Evolutionary conservation across 208 protist species (phyloP), one percentile per base, ranked within the genome.

Genomic region (Wallacemonas sp.): DNA sequence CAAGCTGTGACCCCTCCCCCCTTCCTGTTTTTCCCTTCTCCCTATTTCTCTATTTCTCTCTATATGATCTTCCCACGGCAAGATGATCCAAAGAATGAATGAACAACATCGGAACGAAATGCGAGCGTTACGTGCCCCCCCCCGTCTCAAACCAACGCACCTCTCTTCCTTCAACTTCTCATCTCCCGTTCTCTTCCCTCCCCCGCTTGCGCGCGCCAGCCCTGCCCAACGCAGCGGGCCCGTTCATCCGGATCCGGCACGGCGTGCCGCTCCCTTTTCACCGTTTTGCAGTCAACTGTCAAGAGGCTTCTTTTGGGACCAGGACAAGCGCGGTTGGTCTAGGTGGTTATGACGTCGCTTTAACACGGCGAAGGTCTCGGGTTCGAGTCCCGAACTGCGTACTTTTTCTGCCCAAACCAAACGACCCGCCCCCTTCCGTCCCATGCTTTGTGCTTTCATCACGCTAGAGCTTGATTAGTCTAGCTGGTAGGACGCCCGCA

Each of bases 331-430:
- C 85, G 81, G 85, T 73, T 90, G 88, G 88, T 91, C 88, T 91
- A 91, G 88, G 85, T 94, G 88, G 88, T 89, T 94, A 94, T 94
- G 88, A 91, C 82, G 88, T 94, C 85, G 88, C 88, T 94, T 94
- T 91, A 94, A 94, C 88, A 91, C 85, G 85, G 88, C 88, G 88
- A 91, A 91, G 88, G 85, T 91, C 84, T 90, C 88, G 85, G 88
- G 82, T 91, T 91, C 88, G 75, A 91, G 85, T 91, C 88, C 88
- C 85, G 79, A 87, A 76, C 77, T 79, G 82, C 79, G 82, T 89
- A 89, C 70, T 84, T 91, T 93, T 89, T 79, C 36, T 12, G 12
- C 36, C 36, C 36, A n/a, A n/a, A n/a, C n/a, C n/a, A n/a, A n/a
- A n/a, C n/a, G n/a, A n/a, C n/a, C n/a, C n/a, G n/a, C n/a, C n/a